Evolutionary conservation across 2,329 filamentous ascomycete species (phyloP).

Genomic region (Colletotrichum horii): DNA sequence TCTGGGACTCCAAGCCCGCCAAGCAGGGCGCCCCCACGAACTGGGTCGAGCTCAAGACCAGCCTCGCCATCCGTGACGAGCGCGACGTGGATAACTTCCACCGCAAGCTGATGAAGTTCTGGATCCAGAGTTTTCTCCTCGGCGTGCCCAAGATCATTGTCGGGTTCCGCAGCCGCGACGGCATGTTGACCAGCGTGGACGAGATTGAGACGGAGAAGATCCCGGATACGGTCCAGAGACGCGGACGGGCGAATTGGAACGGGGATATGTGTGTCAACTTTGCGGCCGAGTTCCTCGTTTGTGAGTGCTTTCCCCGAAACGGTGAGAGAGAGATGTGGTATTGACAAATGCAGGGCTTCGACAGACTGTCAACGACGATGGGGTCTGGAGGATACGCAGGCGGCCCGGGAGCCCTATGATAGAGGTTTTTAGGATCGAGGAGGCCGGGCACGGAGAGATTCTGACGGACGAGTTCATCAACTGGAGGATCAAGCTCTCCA

Average conservation of each 20-base stretch:
- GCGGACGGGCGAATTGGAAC: slow-evolving; percentile 78
- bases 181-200: slow-evolving; percentile 74
- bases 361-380: slow-evolving; percentile 68
- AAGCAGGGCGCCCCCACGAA: slow-evolving; percentile 73
- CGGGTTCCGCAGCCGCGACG: slow-evolving; percentile 79
- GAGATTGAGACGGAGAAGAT: slow-evolving; percentile 83
- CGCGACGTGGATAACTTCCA: slow-evolving; percentile 80
- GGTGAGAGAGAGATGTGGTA: neutral
- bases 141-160: slow-evolving; percentile 92
- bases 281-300: slow-evolving; percentile 76
- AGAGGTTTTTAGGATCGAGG: slow-evolving; percentile 76
- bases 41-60: slow-evolving; percentile 96
- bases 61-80: slow-evolving; percentile 71
- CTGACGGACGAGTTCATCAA: slow-evolving; percentile 78
- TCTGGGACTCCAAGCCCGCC: slow-evolving; percentile 82
- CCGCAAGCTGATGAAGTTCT: slow-evolving; percentile 91
- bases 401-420: slow-evolving; percentile 67
- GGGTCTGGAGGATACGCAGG: slow-evolving; percentile 82
- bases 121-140: slow-evolving; percentile 94
- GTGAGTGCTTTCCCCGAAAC: slow-evolving; percentile 51
- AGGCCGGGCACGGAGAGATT: slow-evolving; percentile 77
- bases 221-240: slow-evolving; percentile 73
- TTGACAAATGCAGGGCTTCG: slow-evolving; percentile 59
- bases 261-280: slow-evolving; percentile 95
- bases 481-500: slow-evolving; percentile 68